Evolutionary conservation across 176 grass and related monocot genomes (phyloP), one percentile per base, ranked within the genome.

Genomic region (Bromus sterilis): DNA sequence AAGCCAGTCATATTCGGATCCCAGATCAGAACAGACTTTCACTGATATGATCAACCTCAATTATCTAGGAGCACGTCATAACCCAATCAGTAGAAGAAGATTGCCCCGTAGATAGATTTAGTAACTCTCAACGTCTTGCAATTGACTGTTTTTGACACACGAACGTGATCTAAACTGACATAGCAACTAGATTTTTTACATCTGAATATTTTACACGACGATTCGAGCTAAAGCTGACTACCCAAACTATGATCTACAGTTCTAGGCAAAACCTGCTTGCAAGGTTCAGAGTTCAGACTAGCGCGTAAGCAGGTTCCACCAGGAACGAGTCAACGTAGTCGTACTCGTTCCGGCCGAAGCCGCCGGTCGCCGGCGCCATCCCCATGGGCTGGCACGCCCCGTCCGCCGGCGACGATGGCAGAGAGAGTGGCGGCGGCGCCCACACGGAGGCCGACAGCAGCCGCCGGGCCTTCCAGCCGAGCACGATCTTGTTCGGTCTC

Each of bases 381-480:
- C 39, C 74, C 55, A 56, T 30, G n/a, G 63, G 10, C 66, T 74
- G 84, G 77, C 76, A 39, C 65, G 25, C 56, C 9, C 39, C 71
- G 6, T 84, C 74, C 10, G 34, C 6, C 21, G 73, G 73, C 25
- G 74, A 43, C 26, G 82, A 60, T 8, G 86, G 66, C 57, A 71
- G 21, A 2, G 86, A 61, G 37, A 69, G 15, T 7, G 85, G 80
- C 39, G 68, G 88, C 14, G 85, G 91, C 10, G 66, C 49, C 91
- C 91, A 93, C 18, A 90, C 85, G 2, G 91, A 93, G 3, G 91
- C 91, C 25, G 88, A 80, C 70, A 88, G 78, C 43, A 93, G 70
- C 57, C 88, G 79, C 23, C 69, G 85, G 5, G 88, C 28, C 79
- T 93, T 93, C 88, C 91, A 93, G 3, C 79, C 91, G 25, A 93